Evolutionary conservation across 805 yeast genomes (phyloP).

Genomic region (Zygotorulaspora danielsina): DNA sequence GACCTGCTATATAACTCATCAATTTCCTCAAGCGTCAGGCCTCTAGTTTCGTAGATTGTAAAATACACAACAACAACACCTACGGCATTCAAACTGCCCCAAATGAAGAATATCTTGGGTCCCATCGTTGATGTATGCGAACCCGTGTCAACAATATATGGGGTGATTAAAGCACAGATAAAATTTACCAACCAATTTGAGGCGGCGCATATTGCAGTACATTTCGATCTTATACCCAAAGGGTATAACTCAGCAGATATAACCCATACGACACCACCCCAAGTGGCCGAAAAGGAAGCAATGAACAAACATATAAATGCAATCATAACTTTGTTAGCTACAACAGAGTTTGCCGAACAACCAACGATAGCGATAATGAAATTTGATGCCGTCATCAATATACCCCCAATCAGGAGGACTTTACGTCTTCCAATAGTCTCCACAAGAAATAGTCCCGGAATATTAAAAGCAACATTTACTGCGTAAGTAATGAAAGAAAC

Average conservation of each 20-base stretch:
- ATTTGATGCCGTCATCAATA: constrained; percentile 66
- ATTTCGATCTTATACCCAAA: constrained; percentile 68
- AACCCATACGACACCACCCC: constrained; percentile 85
- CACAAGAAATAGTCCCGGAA: constrained; percentile 77
- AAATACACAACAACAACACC: constrained; percentile 62
- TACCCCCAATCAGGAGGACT: constrained; percentile 66
- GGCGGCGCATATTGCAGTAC: constrained; percentile 71
- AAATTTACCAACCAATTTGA: constrained; percentile 80
- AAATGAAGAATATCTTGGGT: constrained; percentile 66
- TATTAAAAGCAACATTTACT: constrained; percentile 74
- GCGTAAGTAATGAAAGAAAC: constrained; percentile 75
- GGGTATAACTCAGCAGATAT: constrained; percentile 62
- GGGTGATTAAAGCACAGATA: constrained; percentile 68
- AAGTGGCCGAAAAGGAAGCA: constrained; percentile 71
- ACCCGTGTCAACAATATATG: constrained; percentile 68
- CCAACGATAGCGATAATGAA: constrained; percentile 68
- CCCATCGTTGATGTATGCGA: constrained; percentile 65
- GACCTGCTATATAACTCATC: constrained; percentile 68
- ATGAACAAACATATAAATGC: constrained; percentile 68
- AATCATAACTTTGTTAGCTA: constrained; percentile 52
- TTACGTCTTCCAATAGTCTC: constrained; percentile 79
- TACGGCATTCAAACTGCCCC: constrained; percentile 66
- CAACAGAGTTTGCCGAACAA: constrained; percentile 42
- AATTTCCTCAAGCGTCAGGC: constrained; percentile 74
- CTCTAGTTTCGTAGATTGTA: constrained; percentile 74